These are phyloP conservation scores for Macrocybe sp. DNA, from an alignment of 1,284 basidiomycete genomes.

Conservation along the genomic window DNA sequence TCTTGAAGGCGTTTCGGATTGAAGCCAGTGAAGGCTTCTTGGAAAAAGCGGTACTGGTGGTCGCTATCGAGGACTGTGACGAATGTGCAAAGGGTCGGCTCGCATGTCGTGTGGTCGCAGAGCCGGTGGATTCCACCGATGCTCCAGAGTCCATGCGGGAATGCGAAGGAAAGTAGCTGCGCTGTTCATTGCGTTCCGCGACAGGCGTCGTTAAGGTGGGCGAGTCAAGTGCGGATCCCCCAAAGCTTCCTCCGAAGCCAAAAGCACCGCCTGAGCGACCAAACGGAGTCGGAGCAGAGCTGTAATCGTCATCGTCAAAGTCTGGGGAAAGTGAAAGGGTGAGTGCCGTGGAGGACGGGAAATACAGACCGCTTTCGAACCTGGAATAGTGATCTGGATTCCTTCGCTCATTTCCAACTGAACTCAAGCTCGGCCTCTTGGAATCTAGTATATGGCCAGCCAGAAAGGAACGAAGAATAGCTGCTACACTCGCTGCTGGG, in stretches of 20 bases:
- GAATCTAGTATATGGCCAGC: constrained; percentile 13
- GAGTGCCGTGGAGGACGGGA: no score
- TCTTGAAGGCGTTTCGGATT: constrained; percentile 85
- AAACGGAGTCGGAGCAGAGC: constrained; percentile 57
- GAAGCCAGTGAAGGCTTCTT: constrained; percentile 87
- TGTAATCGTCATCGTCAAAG: constrained; percentile 69
- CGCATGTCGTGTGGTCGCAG: constrained; percentile 43
- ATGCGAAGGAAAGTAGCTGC: constrained; percentile 63
- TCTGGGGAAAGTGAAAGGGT: constrained; percentile 31
- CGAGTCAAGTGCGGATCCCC: constrained; percentile 56
- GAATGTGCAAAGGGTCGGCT: constrained; percentile 59
- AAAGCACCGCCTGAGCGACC: constrained; percentile 46
- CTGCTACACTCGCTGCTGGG: no score
- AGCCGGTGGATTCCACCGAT: constrained; percentile 62
- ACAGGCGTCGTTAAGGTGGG: constrained; percentile 51
- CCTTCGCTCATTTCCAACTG: constrained; percentile 39
- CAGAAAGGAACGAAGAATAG: constrained; percentile 3
- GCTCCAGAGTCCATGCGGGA: constrained; percentile 70
- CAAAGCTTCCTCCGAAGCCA: constrained; percentile 36
- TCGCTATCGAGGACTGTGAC: constrained; percentile 63
- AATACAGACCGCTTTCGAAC: constrained; percentile 29
- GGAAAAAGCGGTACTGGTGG: constrained; percentile 48
- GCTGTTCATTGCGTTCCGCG: constrained; percentile 44
- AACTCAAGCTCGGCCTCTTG: not conserved
- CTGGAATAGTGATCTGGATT: constrained; percentile 79